Evolutionary conservation across 2,329 filamentous ascomycete genomes (phyloP), one percentile per base, ranked within the genome.

Genomic region (Cercospora sp.): DNA sequence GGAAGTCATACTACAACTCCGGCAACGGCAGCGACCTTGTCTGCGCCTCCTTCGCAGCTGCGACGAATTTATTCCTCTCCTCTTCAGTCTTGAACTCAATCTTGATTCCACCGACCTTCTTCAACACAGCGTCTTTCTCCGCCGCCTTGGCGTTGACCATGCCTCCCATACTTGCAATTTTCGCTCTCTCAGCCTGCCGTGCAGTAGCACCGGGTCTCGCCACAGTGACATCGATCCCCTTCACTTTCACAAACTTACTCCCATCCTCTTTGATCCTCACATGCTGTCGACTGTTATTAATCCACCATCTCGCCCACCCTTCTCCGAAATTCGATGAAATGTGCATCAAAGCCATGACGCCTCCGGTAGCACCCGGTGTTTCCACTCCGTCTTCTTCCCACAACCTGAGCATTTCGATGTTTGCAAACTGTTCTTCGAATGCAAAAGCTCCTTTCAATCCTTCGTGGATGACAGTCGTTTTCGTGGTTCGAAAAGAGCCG

Each of bases 351-450:
- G 79, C 81, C 33, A 84, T 75, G 18, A 84, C 77, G 20, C 80
- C 82, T 18, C 79, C 79, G 0, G 75, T 78, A 0, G 78, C 79
- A 10, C 75, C 75, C 3, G 74, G 71, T 1, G 72, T 75, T 3
- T 72, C 67, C 5, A 75, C 70, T 7, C 77, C 77, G 26, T 80
- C 78, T 57, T 84, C 82, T 68, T 82, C 78, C 82, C 82, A 84
- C 0, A 84, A 73, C 3, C 82, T 77, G 2, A 84, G 75, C 40
- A 81, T 81, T 67, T 84, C 82, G 67, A 83, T 80, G 20, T 80
- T 82, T 63, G 82, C 82, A 76, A 84, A 82, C 71, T 84, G 82
- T 70, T 83, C 82, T 63, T 82, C 80, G 65, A 83, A 82, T 3
- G 80, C 75, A 63, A 83, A 80, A 0, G 79, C 76, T 0, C 79